Percentiles rank a stretch among this genome's conserved stretches.
These are phyloP conservation scores for Nidula niveotomentosa DNA, from an alignment of 1,284 basidiomycete genomes.

Conservation along the genomic window DNA sequence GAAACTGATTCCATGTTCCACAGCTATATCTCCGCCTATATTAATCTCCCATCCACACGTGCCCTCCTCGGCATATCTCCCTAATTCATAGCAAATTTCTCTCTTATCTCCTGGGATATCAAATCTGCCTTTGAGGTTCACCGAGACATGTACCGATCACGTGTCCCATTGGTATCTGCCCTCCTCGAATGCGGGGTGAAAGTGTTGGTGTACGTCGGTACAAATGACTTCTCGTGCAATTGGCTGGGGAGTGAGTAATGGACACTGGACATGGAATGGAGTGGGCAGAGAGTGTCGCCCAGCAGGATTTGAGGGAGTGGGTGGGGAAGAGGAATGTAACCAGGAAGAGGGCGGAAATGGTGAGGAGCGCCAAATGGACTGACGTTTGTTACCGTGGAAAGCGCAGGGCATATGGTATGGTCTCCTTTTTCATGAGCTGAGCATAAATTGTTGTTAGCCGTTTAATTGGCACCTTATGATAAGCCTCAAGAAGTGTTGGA, in stretches of 20 bases:
- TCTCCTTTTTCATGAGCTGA: conserved; percentile 2
- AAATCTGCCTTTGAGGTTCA: conserved; percentile 32
- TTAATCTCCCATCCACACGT: conserved; percentile 55
- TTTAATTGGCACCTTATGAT: conserved; percentile 55
- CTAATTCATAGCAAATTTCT: conserved; percentile 43
- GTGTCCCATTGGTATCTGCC: conserved; percentile 58
- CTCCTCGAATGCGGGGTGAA: conserved; percentile 75
- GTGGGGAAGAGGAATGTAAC: conserved; percentile 40
- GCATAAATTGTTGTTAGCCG: not conserved
- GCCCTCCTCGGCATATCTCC: conserved; percentile 58
- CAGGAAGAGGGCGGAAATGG: conserved; percentile 54
- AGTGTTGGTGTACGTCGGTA: conserved; percentile 75
- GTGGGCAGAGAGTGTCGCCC: conserved; percentile 47
- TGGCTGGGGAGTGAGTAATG: conserved; percentile 72
- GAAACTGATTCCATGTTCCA: conserved; percentile 1
- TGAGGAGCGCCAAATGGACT: conserved; percentile 56
- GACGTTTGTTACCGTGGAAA: conserved; percentile 61
- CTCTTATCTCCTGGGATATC: conserved; percentile 47
- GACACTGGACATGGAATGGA: conserved; percentile 65
- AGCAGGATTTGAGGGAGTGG: conserved; percentile 43
- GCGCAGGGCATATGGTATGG: conserved; percentile 69
- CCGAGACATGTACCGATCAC: conserved; percentile 41
- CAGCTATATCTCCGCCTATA: conserved; percentile 52
- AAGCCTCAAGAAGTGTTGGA: conserved; percentile 56
- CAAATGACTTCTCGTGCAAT: conserved; percentile 74